These are phyloP conservation scores for Penicillium diatomitis DNA, from an alignment of 495 filamentous ascomycete genomes.

Conservation along the genomic window DNA sequence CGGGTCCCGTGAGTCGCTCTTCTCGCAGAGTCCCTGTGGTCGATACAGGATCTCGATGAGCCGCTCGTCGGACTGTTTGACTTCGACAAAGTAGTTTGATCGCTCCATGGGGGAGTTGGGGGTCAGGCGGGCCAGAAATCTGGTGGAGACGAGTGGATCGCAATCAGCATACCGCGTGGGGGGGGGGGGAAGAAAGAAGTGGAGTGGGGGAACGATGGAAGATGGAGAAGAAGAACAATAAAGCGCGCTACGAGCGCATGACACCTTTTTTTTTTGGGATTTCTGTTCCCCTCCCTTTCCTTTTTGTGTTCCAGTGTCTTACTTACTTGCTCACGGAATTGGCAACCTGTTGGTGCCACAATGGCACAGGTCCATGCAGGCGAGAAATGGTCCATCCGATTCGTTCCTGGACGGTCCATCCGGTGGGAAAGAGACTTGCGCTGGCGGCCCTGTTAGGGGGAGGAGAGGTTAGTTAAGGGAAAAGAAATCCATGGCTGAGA, in stretches of 20 bases:
- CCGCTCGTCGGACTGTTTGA: slow-evolving; percentile 32
- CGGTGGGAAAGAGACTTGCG: slow-evolving; percentile 48
- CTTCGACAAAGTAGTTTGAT: slow-evolving; percentile 46
- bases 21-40: slow-evolving; percentile 23
- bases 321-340: slow-evolving; percentile 45
- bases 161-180: too few species aligned
- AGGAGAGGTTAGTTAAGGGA: too few species aligned
- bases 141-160: slow-evolving; percentile 6
- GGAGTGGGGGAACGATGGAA: neutral
- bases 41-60: slow-evolving; percentile 36
- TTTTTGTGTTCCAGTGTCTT: too few species aligned
- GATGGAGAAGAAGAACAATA: neutral
- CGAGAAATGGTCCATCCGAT: slow-evolving; percentile 47
- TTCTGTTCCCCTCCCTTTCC: too few species aligned
- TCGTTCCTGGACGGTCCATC: slow-evolving; percentile 46
- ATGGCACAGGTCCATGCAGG: slow-evolving; percentile 42
- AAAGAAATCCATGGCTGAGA: too few species aligned
- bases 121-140: slow-evolving; percentile 41
- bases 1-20: slow-evolving; percentile 19
- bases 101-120: slow-evolving; percentile 42
- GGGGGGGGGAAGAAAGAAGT: too few species aligned
- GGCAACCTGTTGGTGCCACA: slow-evolving; percentile 45
- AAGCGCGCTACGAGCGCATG: too few species aligned
- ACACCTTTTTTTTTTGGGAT: too few species aligned
- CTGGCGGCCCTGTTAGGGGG: slow-evolving; percentile 36